phyloP scores from a whole-genome alignment of 768 basidiomycete genomes.

The Gloeostereum incarnatum region DNA sequence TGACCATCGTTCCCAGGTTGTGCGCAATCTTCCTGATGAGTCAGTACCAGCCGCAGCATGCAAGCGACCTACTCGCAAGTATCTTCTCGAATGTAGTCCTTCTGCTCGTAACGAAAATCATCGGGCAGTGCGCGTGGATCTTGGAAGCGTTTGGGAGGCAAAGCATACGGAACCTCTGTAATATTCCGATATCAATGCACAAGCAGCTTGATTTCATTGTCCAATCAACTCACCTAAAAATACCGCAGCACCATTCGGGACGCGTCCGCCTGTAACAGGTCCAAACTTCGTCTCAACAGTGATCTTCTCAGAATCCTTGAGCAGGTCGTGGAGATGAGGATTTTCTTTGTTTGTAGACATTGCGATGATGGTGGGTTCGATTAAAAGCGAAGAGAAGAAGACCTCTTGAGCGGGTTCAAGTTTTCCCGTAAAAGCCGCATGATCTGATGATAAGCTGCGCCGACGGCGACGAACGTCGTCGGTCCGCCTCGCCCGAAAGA shows the following conservation, averaged over 20 bases:
- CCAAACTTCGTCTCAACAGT: no score
- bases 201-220: no score
- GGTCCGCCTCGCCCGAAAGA: no score
- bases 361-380: neutral
- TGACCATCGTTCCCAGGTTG: slow-evolving; percentile 65
- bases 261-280: no score
- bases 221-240: no score
- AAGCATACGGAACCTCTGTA: slow-evolving; percentile 65
- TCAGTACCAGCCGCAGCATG: neutral
- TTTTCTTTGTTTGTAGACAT: neutral
- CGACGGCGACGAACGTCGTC: no score
- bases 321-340: neutral
- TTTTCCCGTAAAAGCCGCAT: no score
- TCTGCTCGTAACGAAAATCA: slow-evolving; percentile 39
- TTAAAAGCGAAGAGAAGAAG: neutral
- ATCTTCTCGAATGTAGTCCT: slow-evolving; percentile 52
- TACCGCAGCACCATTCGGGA: no score
- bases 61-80: slow-evolving; percentile 29
- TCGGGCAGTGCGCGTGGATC: slow-evolving; percentile 50
- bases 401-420: no score
- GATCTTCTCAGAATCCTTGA: no score
- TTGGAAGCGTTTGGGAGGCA: slow-evolving; percentile 55
- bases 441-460: no score
- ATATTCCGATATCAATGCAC: no score
- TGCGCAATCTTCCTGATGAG: slow-evolving; percentile 33